Evolutionary conservation across 768 basidiomycete genomes (phyloP).

Genomic region (Filobasidium floriforme): DNA sequence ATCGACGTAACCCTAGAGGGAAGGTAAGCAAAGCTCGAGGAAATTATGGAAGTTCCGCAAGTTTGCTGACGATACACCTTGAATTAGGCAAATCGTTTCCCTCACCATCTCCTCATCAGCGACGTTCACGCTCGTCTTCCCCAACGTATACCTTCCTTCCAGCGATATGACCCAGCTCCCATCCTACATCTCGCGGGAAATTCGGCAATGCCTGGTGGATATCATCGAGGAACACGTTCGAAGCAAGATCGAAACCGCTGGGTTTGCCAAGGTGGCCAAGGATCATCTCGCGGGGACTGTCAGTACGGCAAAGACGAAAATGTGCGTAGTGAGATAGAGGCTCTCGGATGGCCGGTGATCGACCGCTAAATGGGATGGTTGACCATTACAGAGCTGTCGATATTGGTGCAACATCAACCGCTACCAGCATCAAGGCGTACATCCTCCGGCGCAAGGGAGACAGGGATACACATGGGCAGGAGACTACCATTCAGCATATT

Average conservation of each 20-base stretch:
- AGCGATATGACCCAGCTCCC: constrained; percentile 23
- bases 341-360: not conserved
- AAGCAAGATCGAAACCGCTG: not conserved
- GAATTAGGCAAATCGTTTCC: constrained; percentile 14
- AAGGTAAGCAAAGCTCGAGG: constrained; percentile 5
- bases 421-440: not conserved
- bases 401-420: not conserved
- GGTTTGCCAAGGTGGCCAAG: not conserved
- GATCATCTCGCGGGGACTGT: not conserved
- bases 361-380: not conserved
- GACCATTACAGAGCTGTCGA: not conserved
- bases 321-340: not conserved
- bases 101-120: constrained; percentile 13
- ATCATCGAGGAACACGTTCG: not conserved
- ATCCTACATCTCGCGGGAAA: not conserved
- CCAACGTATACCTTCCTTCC: constrained; percentile 11
- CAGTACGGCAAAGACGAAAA: not conserved
- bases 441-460: not conserved
- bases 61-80: not conserved
- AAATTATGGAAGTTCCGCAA: not conserved
- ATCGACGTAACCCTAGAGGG: constrained; percentile 17
- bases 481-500: not conserved
- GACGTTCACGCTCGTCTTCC: constrained; percentile 14
- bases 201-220: not conserved
- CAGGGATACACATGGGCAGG: not conserved